These are phyloP conservation scores for Annulohypoxylon nitens DNA, from an alignment of 495 filamentous ascomycete genomes.

Conservation along the genomic window DNA sequence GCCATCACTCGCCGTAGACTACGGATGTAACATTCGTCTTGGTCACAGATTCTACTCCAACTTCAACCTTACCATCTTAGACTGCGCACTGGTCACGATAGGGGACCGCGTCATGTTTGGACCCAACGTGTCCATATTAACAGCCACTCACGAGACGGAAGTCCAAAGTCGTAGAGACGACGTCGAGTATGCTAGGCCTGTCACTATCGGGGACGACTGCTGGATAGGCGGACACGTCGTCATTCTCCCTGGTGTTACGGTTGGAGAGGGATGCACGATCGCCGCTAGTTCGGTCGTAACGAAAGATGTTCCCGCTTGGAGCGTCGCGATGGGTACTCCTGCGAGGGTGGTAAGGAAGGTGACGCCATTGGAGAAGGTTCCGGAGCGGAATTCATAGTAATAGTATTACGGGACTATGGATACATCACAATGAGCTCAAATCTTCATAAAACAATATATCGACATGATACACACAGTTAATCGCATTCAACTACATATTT, in stretches of 20 bases:
- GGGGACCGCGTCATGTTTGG: conserved; percentile 85
- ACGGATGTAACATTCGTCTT: conserved; percentile 67
- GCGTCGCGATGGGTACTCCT: conserved; percentile 46
- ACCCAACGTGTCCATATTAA: conserved; percentile 80
- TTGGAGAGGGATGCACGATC: conserved; percentile 76
- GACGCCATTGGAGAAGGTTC: conserved; percentile 38
- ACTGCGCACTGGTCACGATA: conserved; percentile 81
- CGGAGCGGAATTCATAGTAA: conserved; percentile 5
- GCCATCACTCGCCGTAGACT: conserved; percentile 66
- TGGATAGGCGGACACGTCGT: conserved; percentile 87
- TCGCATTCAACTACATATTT: too few relatives aligned
- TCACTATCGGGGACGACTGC: conserved; percentile 86
- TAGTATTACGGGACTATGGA: too few relatives aligned
- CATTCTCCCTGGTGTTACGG: conserved; percentile 81
- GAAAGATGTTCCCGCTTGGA: conserved; percentile 66
- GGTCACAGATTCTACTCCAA: conserved; percentile 78
- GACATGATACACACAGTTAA: too few relatives aligned
- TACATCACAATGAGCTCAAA: not conserved
- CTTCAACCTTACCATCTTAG: conserved; percentile 79
- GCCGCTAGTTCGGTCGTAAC: conserved; percentile 93
- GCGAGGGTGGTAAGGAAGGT: conserved; percentile 48
- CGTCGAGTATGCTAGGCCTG: conserved; percentile 80
- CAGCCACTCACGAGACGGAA: conserved; percentile 81
- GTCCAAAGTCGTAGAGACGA: conserved; percentile 80
- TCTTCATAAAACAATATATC: not conserved